Percentiles rank a stretch among this genome's conserved stretches.
These are phyloP conservation scores for Thyridium curvatum DNA, from an alignment of 2,329 filamentous ascomycete species.

Conservation along the genomic window DNA sequence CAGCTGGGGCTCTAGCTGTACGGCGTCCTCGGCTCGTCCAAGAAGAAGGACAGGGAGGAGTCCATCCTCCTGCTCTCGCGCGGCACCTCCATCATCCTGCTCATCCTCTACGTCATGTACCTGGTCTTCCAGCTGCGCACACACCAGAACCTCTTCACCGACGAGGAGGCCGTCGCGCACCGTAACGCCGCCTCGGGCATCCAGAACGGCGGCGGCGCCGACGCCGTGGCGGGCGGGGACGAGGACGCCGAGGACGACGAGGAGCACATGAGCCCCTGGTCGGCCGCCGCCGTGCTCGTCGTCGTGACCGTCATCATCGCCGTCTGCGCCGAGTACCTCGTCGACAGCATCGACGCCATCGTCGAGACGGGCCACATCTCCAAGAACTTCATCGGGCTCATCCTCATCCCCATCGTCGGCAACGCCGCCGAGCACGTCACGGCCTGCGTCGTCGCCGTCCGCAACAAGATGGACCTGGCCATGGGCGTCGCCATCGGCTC, in stretches of 20 bases:
- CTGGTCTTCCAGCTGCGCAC: conserved; percentile 73
- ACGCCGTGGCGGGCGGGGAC: conserved; percentile 9
- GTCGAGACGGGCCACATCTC: conserved; percentile 53
- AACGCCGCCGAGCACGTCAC: conserved; percentile 81
- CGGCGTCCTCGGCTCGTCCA: conserved; percentile 48
- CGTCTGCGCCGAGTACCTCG: conserved; percentile 74
- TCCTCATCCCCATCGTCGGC: conserved; percentile 76
- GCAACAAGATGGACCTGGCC: conserved; percentile 70
- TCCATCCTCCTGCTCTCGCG: conserved; percentile 68
- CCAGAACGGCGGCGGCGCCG: conserved; percentile 11
- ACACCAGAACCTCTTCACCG: conserved; percentile 62
- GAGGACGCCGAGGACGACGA: conserved; percentile 28
- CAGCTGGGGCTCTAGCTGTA: conserved; percentile 48
- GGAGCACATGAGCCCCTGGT: conserved; percentile 53
- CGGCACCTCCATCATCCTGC: conserved; percentile 68
- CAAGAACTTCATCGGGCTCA: conserved; percentile 72
- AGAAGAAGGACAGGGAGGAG: conserved; percentile 32
- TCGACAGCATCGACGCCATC: conserved; percentile 65
- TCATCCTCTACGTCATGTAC: conserved; percentile 70
- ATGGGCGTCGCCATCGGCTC: conserved; percentile 79
- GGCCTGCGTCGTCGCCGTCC: conserved; percentile 69
- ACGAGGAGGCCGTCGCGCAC: not conserved
- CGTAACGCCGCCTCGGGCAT: conserved; percentile 38
- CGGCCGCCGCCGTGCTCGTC: conserved; percentile 61
- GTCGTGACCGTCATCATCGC: conserved; percentile 66